phyloP scores from a whole-genome alignment of 164 flowering plant genomes.

The Warburgia ugandensis region DNA sequence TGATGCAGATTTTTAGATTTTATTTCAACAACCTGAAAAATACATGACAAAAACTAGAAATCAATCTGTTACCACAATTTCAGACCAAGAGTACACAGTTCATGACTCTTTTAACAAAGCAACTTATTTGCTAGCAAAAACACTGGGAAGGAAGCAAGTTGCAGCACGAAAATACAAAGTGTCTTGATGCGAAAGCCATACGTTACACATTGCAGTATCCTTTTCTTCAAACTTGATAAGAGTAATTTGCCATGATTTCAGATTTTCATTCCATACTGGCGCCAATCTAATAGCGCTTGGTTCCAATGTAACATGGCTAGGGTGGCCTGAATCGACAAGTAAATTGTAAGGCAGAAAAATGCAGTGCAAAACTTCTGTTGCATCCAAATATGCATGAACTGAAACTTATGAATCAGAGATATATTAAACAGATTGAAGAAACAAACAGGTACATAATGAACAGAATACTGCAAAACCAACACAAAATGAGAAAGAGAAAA shows the following conservation, averaged over 20 bases:
- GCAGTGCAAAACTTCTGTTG: not conserved
- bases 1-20: conserved; percentile 10
- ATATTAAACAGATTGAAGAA: too few species aligned
- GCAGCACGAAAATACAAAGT: not conserved
- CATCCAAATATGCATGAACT: too few species aligned
- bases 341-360: not conserved
- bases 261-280: conserved; percentile 26
- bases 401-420: too few species aligned
- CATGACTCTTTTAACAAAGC: not conserved
- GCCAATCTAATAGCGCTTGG: conserved; percentile 27
- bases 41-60: conserved; percentile 1
- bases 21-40: conserved; percentile 10
- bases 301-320: conserved; percentile 11
- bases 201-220: conserved; percentile 11
- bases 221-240: conserved; percentile 16
- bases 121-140: not conserved
- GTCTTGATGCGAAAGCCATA: conserved; percentile 6
- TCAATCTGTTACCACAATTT: not conserved
- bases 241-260: conserved; percentile 26
- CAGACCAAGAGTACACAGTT: not conserved
- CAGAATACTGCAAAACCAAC: not conserved
- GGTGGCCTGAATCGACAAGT: conserved; percentile 20
- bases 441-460: not conserved
- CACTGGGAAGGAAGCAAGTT: not conserved
- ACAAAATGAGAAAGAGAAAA: not conserved